These are phyloP conservation scores for Candolleomyces eurysporus DNA, from an alignment of 768 basidiomycete species.

Conservation along the genomic window DNA sequence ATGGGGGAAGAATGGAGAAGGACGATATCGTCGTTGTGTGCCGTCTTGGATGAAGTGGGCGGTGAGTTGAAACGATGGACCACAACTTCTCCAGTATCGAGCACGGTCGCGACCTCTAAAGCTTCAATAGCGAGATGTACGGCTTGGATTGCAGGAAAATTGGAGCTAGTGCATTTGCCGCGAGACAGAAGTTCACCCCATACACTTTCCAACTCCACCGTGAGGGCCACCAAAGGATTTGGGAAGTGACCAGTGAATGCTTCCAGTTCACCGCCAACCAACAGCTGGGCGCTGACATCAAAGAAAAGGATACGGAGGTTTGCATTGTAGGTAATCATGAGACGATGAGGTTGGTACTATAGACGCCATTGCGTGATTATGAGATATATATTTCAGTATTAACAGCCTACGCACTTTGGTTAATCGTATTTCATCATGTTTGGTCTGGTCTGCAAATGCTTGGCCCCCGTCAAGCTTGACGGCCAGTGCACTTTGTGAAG, in stretches of 20 bases:
- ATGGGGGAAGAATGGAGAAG: conserved; percentile 48
- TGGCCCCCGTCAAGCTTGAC: conserved; percentile 50
- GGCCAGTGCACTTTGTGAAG: conserved; percentile 12
- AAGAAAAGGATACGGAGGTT: conserved; percentile 70
- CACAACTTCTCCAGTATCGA: conserved; percentile 57
- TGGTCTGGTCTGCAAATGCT: conserved; percentile 54
- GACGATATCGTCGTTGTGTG: conserved; percentile 50
- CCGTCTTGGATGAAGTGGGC: conserved; percentile 14
- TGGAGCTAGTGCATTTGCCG: not conserved
- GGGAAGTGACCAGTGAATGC: conserved; percentile 67
- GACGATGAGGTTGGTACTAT: conserved; percentile 60
- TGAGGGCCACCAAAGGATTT: conserved; percentile 56
- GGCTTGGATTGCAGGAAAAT: conserved; percentile 33
- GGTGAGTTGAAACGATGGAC: conserved; percentile 38
- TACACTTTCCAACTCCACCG: conserved; percentile 52
- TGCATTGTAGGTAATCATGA: conserved; percentile 61
- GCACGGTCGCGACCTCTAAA: conserved; percentile 51
- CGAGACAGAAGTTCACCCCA: conserved; percentile 26
- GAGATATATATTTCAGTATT: not conserved
- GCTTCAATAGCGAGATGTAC: conserved; percentile 54
- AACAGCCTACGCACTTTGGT: conserved; percentile 46
- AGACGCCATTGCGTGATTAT: not conserved
- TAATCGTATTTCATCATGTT: conserved; percentile 48
- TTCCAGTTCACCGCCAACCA: conserved; percentile 35
- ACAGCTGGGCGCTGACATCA: conserved; percentile 70